Evolutionary conservation across 345 rosid genomes (phyloP).

Genomic region (Populus tremula): DNA sequence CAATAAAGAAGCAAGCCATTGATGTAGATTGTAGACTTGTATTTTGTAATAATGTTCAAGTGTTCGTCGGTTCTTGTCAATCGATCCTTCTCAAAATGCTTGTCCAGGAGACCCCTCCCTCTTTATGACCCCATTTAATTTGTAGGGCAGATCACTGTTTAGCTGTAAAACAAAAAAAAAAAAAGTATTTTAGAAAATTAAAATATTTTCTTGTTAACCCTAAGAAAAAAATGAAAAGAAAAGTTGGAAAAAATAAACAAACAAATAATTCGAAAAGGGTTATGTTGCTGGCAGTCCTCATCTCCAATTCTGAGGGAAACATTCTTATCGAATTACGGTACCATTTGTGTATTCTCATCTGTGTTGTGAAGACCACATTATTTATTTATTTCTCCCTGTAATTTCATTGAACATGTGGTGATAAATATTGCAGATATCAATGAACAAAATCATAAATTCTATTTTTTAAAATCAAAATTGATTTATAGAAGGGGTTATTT

Average conservation of each 20-base stretch:
- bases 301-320: background rate
- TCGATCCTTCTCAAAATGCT: background rate
- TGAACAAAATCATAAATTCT: too few relatives aligned
- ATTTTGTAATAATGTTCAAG: background rate
- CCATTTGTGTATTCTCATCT: too few relatives aligned
- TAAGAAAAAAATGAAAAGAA: background rate
- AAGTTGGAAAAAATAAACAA: background rate
- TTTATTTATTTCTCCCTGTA: background rate
- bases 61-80: background rate
- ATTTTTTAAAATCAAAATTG: too few relatives aligned
- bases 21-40: background rate
- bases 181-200: background rate
- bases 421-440: background rate
- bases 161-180: background rate
- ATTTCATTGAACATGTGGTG: background rate
- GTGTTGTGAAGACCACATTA: background rate
- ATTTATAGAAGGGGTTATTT: background rate
- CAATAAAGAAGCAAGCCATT: background rate
- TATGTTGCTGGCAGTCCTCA: slow-evolving; percentile 1
- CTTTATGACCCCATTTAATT: background rate
- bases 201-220: background rate
- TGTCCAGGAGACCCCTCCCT: background rate
- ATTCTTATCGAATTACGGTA: background rate
- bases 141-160: background rate
- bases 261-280: background rate